Evolutionary conservation across 139 green algal species (phyloP).

Genomic region (Chlamydomonas applanata): DNA sequence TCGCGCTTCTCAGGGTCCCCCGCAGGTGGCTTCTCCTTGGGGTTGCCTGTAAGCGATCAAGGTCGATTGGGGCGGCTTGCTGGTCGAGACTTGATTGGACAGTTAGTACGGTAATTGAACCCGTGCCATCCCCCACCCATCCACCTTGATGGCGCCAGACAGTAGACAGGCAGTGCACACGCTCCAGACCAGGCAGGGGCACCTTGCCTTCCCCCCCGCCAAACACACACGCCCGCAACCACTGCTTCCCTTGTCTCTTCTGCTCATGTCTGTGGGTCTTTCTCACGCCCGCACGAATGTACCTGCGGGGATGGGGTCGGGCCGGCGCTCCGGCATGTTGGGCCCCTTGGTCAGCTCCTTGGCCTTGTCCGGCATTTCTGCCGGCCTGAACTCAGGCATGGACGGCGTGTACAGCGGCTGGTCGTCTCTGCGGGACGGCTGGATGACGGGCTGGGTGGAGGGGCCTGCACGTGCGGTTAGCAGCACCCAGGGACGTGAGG

Average conservation of each 20-base stretch:
- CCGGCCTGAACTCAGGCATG: constrained; percentile 41
- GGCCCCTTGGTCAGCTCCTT: constrained; percentile 44
- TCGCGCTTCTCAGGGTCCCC: constrained; percentile 29
- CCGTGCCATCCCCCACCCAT: too few relatives aligned
- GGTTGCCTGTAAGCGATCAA: constrained; percentile 42
- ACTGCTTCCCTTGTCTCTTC: too few relatives aligned
- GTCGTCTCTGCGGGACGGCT: constrained; percentile 24
- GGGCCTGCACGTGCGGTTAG: not conserved
- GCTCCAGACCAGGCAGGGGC: too few relatives aligned
- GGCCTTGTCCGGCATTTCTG: constrained; percentile 46
- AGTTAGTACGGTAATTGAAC: too few relatives aligned
- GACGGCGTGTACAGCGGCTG: constrained; percentile 35
- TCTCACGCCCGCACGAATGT: too few relatives aligned
- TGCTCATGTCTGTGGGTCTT: too few relatives aligned
- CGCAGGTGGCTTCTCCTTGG: constrained; percentile 51
- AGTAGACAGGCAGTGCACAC: too few relatives aligned
- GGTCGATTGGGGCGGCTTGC: too few relatives aligned
- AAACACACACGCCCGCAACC: not conserved
- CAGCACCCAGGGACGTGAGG: too few relatives aligned
- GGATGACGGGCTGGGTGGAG: constrained; percentile 19
- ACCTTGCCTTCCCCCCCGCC: not conserved
- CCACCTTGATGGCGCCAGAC: too few relatives aligned
- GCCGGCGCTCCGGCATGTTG: constrained; percentile 46
- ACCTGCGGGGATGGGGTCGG: constrained; percentile 50
- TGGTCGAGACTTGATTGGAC: too few relatives aligned